Evolutionary conservation across 352 stramenopile genomes (phyloP), one percentile per base, ranked within the genome.

Genomic region (Globisporangium nodosum): DNA sequence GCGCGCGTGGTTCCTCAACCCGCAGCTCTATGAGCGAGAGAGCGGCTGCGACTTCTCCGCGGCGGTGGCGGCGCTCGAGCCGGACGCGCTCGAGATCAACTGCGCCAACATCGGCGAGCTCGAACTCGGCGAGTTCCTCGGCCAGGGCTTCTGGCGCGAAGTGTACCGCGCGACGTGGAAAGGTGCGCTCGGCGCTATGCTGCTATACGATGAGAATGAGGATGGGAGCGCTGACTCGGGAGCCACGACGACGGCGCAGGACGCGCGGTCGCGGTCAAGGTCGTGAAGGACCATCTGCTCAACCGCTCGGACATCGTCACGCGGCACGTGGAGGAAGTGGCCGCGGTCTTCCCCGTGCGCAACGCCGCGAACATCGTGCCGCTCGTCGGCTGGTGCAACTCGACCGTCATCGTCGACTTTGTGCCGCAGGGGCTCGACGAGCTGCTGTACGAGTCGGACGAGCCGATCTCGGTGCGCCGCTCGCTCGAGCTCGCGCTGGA

Each of bases 101-200:
- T 91, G 81, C 49, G 70, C 33, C 31, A 91, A 91, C 60, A 83
- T 91, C 16, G 58, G 78, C 16, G 46, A 86, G 47, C 50, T 91
- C 33, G 54, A 76, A 9, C 52, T 66, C 0, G 77, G 66, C 11
- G 79, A 89, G 20, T 84, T 72, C 31, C 56, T 91, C 2, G 81
- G 81, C 30, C 68, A 87, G 60, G 81, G 81, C 3, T 91, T 82
- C 58, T 91, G 81, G 81, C 65, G 81, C 52, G 53, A 89, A 52
- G 81, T 91, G 37, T 89, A 72, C 68, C 83, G 78, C 33, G 71
- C 81, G 8, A 74, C 72, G 5, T 91, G 81, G 81, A 83, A 91
- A 64, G 81, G 81, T 89, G 0, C 3, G 1, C 4, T 4, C 31
- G 51, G 46, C 50, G 16, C n/a, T 46, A 37, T 43, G 0, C 33